Evolutionary conservation across 1,139 yeast genomes (phyloP), one percentile per base, ranked within the genome.

Genomic region (Candida mesenterica): DNA sequence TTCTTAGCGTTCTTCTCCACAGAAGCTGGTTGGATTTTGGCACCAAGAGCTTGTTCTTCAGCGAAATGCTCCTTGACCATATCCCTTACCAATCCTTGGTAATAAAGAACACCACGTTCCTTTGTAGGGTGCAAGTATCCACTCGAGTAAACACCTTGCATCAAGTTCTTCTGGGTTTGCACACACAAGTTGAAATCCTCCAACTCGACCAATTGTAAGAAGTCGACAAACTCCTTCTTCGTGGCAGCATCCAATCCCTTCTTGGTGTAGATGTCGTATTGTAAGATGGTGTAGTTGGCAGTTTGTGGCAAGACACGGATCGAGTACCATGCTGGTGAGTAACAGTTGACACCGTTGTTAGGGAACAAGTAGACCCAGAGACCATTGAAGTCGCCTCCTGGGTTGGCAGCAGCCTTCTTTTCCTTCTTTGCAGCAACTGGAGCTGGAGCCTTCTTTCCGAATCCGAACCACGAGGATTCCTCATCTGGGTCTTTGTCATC

Each of bases 401-500:
- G 75, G 56, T 75, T 75, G 41, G 54, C 55, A 13, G 28, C 28
- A 13, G 28, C 17, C 15, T 25, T 25, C 28, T 25, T 25, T 28
- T 15, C 13, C 49, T 57, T 57, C 44, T 53, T 52, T 5, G 43
- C 36, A 28, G 36, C 30, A 6, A 33, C 28, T 12, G 43, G 36
- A 5, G 40, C 29, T 14, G 44, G 49, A 22, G 48, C 53, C 49
- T 63, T 64, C 44, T 55, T 66, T 26, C 74, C 73, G 39, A 71
- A 68, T 0, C 79, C 77, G 52, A 75, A 74, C 80, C 80, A 75
- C 2, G 72, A 61, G 9, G 62, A 52, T 34, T 56, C 61, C 32
- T 62, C 61, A 27, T 62, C 61, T 34, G 76, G 87, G 31, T 85
- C 88, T 62, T 87, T 96, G 62, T 88, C 96, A 54, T 89, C 96